Percentiles rank a stretch among this genome's conserved stretches.
Conservation (phyloP, 1,284 basidiomycete genomes). For the Pascua sp. region DNA sequence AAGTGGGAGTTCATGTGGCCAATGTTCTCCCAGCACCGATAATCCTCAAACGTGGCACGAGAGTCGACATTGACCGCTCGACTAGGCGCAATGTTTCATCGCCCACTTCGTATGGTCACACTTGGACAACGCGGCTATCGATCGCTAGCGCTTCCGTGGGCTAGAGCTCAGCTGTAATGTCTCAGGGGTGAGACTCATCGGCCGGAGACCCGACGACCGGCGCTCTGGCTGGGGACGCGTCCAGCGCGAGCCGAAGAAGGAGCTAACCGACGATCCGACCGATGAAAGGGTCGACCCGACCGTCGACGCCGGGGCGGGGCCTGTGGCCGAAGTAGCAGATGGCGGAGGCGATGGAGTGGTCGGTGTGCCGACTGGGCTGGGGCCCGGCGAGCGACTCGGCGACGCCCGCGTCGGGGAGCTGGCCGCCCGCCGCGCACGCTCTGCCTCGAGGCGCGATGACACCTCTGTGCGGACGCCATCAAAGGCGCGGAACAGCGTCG, state of each 20-base stretch:
- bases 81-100: no score
- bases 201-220: conserved; percentile 1
- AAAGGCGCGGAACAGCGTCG: conserved; percentile 80
- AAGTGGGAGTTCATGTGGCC: no score
- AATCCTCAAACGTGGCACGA: no score
- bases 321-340: background rate
- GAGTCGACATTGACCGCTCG: no score
- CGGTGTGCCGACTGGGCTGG: background rate
- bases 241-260: conserved; percentile 4
- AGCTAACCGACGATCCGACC: background rate
- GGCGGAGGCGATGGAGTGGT: background rate
- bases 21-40: no score
- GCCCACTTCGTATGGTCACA: no score
- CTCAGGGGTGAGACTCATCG: conserved; percentile 1
- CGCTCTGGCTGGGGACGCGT: background rate
- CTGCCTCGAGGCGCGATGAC: conserved; percentile 30
- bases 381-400: background rate
- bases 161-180: no score
- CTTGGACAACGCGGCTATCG: no score
- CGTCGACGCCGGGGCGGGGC: background rate
- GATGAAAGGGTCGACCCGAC: background rate
- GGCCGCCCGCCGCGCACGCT: conserved; percentile 14
- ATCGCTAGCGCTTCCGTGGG: no score
- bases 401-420: background rate
- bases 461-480: conserved; percentile 66